Evolutionary conservation across 2,329 filamentous ascomycete genomes (phyloP).

Genomic region (Pleurostoma richardsiae): DNA sequence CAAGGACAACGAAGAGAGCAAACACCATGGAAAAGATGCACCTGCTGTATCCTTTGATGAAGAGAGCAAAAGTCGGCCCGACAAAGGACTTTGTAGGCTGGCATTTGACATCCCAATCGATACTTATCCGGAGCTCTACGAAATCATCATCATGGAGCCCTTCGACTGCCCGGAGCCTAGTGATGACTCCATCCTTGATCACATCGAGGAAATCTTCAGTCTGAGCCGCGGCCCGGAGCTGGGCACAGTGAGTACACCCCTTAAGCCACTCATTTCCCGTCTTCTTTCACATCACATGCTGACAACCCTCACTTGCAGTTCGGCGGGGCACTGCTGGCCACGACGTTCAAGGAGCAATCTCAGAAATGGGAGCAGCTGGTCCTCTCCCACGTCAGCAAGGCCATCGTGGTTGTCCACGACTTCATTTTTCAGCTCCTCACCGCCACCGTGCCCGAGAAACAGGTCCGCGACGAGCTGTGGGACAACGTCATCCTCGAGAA

Average conservation of each 20-base stretch:
- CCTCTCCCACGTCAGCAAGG: slow-evolving; percentile 41
- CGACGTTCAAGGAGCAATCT: slow-evolving; percentile 47
- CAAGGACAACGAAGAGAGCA: too few species aligned
- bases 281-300: slow-evolving; percentile 11
- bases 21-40: background rate
- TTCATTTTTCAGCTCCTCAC: slow-evolving; percentile 42
- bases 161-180: slow-evolving; percentile 10
- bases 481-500: slow-evolving; percentile 37
- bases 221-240: slow-evolving; percentile 48
- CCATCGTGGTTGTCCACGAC: slow-evolving; percentile 44
- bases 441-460: slow-evolving; percentile 34
- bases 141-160: slow-evolving; percentile 18
- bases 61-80: background rate
- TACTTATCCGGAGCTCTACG: slow-evolving; percentile 14
- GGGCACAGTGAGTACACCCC: slow-evolving; percentile 44
- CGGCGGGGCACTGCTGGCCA: slow-evolving; percentile 31
- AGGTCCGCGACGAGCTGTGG: slow-evolving; percentile 36
- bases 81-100: background rate
- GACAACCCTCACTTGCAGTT: slow-evolving; percentile 20
- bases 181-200: slow-evolving; percentile 30
- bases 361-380: slow-evolving; percentile 46
- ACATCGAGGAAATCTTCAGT: slow-evolving; percentile 36
- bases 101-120: slow-evolving; percentile 2
- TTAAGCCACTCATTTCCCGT: slow-evolving; percentile 19
- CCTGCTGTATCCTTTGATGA: background rate